Conservation (phyloP, 306 rosid genomes). For the Cucurbita pepo region DNA sequence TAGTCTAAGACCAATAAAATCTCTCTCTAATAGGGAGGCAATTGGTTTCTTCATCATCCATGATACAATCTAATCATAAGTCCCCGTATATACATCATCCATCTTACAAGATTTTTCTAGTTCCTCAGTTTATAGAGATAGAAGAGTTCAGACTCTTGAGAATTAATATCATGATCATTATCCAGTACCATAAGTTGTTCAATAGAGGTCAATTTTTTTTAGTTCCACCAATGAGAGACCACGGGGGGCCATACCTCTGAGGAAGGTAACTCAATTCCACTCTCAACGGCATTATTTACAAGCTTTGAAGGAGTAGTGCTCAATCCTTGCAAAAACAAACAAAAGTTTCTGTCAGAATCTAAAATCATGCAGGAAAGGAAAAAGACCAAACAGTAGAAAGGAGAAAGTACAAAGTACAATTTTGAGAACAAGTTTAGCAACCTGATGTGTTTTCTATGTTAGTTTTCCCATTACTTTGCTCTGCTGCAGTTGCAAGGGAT, state of each 20-base stretch:
- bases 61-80: neutral
- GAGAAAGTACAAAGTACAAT: slow-evolving; percentile 4
- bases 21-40: neutral
- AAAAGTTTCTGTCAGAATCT: slow-evolving; percentile 18
- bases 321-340: slow-evolving; percentile 28
- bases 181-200: neutral
- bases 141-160: neutral
- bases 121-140: neutral
- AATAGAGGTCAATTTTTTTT: neutral
- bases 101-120: neutral
- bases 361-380: slow-evolving; percentile 10
- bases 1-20: neutral
- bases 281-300: slow-evolving; percentile 38
- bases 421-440: slow-evolving; percentile 11
- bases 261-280: slow-evolving; percentile 49
- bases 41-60: neutral
- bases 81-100: neutral
- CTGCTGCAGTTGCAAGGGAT: slow-evolving; percentile 38
- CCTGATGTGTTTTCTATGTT: slow-evolving; percentile 60
- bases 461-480: slow-evolving; percentile 49
- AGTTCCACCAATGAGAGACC: neutral
- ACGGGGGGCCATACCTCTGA: slow-evolving; percentile 52
- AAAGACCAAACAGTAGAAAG: neutral
- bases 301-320: slow-evolving; percentile 34
- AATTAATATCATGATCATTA: neutral